Base-by-base conservation (phyloP, 768 basidiomycete species). In the Termitomyces heimii region DNA sequence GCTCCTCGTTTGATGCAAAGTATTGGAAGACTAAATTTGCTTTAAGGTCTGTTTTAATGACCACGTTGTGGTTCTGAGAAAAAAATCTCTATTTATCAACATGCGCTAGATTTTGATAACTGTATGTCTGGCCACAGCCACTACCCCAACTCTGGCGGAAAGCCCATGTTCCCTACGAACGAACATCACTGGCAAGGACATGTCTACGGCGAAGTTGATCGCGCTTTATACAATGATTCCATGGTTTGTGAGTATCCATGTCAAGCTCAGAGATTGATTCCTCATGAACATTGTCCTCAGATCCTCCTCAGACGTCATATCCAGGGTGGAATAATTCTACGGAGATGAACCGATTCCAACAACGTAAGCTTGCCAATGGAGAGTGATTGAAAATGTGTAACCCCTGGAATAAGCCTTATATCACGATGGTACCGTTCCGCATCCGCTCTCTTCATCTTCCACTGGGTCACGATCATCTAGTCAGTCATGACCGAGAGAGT, bases 1-100 rank as follows among this genome's bases (percentile, higher is more conserved):
- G 35, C 50, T 50, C 53, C 29, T 54, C 35, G 54, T 51, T 57
- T 55, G 37, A 59, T 58, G 55, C 57, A 55, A 50, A 63, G 26
- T 44, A 53, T 59, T 48, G 57, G 40, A 26, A 32, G 31, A 42
- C 40, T 53, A 18, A 39, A 49, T n/a, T 28, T 46, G 42, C 51
- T 59, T 9, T 60, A 58, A n/a, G 48, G 60, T 57, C 7, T 40
- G 39, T 40, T 4, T 10, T 53, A 53, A 40, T 40, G 22, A 34
- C 51, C 40, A 10, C n/a, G 44, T 54, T 37, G 22, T 42, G 40
- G 42, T 5, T 34, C 14, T 29, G 18, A 10, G 5, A 29, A 20
- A 20, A n/a, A 39, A n/a, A 29, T 29, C 13, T 3, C 16, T 39
- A 20, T 53, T 45, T 9, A 54, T 51, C 26, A 3, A 3, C 20